phyloP scores from a whole-genome alignment of 2,329 filamentous ascomycete genomes.

The Lachnellula hyalina region DNA sequence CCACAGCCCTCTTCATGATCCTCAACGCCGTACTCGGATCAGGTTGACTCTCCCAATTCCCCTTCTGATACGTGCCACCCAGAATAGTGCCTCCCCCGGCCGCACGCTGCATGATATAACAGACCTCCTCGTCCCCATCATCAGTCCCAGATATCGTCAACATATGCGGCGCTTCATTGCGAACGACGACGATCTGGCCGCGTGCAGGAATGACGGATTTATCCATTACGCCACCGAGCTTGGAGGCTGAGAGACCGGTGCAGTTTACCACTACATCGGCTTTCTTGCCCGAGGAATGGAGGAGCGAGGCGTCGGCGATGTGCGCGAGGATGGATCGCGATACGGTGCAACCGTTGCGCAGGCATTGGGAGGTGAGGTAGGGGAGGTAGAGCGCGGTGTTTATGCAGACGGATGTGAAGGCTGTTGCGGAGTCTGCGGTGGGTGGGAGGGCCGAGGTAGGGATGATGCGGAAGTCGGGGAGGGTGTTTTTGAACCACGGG shows the following conservation, averaged over 20 bases:
- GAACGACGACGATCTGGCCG: slow-evolving; percentile 68
- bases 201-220: slow-evolving; percentile 65
- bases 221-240: slow-evolving; percentile 79
- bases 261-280: slow-evolving; percentile 77
- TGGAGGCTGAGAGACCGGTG: slow-evolving; percentile 69
- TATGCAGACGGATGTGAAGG: slow-evolving; percentile 83
- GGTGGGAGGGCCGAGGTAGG: slow-evolving; percentile 51
- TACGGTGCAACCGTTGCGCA: slow-evolving; percentile 65
- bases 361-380: slow-evolving; percentile 77
- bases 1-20: slow-evolving; percentile 61
- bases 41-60: slow-evolving; percentile 57
- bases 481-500: slow-evolving; percentile 68
- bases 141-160: slow-evolving; percentile 55
- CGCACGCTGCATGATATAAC: slow-evolving; percentile 66
- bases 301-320: slow-evolving; percentile 60
- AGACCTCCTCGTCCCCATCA: slow-evolving; percentile 56
- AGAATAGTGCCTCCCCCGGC: slow-evolving; percentile 62
- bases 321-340: slow-evolving; percentile 61
- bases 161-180: slow-evolving; percentile 60
- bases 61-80: slow-evolving; percentile 61
- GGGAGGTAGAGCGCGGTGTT: slow-evolving; percentile 85
- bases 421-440: slow-evolving; percentile 65
- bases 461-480: slow-evolving; percentile 66
- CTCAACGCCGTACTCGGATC: slow-evolving; percentile 58
- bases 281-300: slow-evolving; percentile 51